Evolutionary conservation across 1,139 yeast genomes (phyloP).

Genomic region (Yamadazyma sp.): DNA sequence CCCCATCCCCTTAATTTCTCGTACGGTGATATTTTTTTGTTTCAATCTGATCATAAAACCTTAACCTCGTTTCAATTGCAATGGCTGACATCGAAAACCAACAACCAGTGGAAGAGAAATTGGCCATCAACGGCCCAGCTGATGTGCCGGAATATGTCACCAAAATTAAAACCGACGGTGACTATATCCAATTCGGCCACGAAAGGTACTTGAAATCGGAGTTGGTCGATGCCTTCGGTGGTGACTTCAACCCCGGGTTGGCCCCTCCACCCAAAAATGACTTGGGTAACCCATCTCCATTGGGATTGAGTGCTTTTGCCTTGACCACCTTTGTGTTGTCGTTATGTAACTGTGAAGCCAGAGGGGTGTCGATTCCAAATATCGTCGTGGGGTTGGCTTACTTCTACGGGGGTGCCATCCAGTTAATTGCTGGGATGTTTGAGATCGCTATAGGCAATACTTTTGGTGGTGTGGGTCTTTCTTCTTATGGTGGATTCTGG

Average conservation of each 20-base stretch:
- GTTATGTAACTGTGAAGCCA: constrained; percentile 44
- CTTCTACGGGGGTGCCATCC: constrained; percentile 86
- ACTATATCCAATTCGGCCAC: constrained; percentile 70
- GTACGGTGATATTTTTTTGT: too few species aligned
- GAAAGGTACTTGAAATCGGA: constrained; percentile 66
- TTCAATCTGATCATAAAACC: too few species aligned
- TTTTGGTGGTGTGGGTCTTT: constrained; percentile 85
- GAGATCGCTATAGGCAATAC: constrained; percentile 78
- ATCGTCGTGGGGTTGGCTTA: constrained; percentile 65
- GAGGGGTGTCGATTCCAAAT: constrained; percentile 35
- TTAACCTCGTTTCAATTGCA: too few species aligned
- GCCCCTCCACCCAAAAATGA: constrained; percentile 65
- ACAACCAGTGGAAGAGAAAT: constrained; percentile 25
- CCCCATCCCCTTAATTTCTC: not conserved
- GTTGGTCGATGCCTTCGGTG: constrained; percentile 70
- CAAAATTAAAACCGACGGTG: constrained; percentile 42
- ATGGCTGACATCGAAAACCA: constrained; percentile 31
- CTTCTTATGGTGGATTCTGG: constrained; percentile 91
- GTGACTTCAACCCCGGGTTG: constrained; percentile 66
- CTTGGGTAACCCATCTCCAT: constrained; percentile 87
- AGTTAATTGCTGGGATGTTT: constrained; percentile 73
- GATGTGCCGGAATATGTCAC: constrained; percentile 20
- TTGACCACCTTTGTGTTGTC: constrained; percentile 81
- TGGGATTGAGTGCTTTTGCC: constrained; percentile 83
- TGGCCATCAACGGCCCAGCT: constrained; percentile 14